Evolutionary conservation across 1,284 basidiomycete genomes (phyloP), one percentile per base, ranked within the genome.

Genomic region (Cryptococcus sp.): DNA sequence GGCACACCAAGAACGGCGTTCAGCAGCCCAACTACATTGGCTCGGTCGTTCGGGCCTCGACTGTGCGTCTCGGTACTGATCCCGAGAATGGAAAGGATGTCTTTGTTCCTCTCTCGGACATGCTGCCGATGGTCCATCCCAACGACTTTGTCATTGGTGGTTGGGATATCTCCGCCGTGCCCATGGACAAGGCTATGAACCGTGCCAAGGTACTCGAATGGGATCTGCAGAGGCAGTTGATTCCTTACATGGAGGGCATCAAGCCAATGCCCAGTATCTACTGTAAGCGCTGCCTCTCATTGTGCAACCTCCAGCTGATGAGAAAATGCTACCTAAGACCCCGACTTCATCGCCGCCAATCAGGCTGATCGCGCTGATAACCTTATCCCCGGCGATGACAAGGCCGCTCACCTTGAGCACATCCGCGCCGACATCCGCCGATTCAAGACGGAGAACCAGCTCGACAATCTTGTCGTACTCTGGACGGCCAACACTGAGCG

Each of bases 401-500:
- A 99, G 83, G 87, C 88, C 65, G 87, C 81, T 10, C 95, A 99
- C 78, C 87, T 99, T 62, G 93, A 97, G 67, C 87, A 90, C 66
- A 87, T 99, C 72, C 91, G 94, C 61, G 83, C 84, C 50, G 93
- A 98, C 78, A 98, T 98, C 73, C 91, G 93, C 72, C 84, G 87
- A 58, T 99, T 99, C 85, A 98, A 97, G 83, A 74, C 81, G 52
- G 80, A 86, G 67, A 86, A 99, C 79, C 83, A 81, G 40, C 86
- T 98, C 54, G 94, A 96, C 78, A 88, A 87, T 59, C 85, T 92
- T 64, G 81, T 97, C 65, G 88, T 96, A 58, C 94, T 96, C 82
- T 97, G 93, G 93, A 96, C 93, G 34, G 95, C 95, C 75, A 98
- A 99, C 83, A 99, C 95, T 40, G 95, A 99, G 83, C 89, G 95